Evolutionary conservation across 495 filamentous ascomycete genomes (phyloP).

Genomic region (Hypoxylon cercidicola): DNA sequence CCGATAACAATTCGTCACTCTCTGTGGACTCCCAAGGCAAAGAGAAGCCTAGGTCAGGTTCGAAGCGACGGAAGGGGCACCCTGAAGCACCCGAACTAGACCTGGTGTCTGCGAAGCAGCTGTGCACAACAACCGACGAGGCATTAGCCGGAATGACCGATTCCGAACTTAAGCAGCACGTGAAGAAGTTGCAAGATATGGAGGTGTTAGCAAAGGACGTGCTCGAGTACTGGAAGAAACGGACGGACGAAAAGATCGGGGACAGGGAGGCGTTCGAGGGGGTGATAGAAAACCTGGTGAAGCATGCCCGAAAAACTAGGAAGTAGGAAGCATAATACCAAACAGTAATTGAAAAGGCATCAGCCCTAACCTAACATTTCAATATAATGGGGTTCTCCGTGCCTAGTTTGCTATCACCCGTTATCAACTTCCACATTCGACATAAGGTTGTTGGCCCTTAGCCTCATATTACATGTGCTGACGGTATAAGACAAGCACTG

Average conservation of each 20-base stretch:
- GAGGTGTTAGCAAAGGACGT: conserved; percentile 76
- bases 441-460: background rate
- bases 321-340: conserved; percentile 58
- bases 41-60: conserved; percentile 52
- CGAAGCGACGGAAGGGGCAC: conserved; percentile 63
- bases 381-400: background rate
- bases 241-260: conserved; percentile 81
- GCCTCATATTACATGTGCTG: too few relatives aligned
- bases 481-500: too few relatives aligned
- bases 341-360: conserved; percentile 16
- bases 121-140: conserved; percentile 85
- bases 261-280: conserved; percentile 97
- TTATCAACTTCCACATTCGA: background rate
- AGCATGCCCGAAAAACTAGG: conserved; percentile 88
- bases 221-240: conserved; percentile 88
- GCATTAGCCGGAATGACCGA: conserved; percentile 80
- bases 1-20: conserved; percentile 63
- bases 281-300: conserved; percentile 97
- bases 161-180: conserved; percentile 76
- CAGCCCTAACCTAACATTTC: background rate
- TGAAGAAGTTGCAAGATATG: conserved; percentile 74
- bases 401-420: background rate
- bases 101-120: conserved; percentile 76
- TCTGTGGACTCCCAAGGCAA: conserved; percentile 65
- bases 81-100: conserved; percentile 80